Base-by-base conservation (phyloP, 768 basidiomycete species). In the Austroboletus festivus region DNA sequence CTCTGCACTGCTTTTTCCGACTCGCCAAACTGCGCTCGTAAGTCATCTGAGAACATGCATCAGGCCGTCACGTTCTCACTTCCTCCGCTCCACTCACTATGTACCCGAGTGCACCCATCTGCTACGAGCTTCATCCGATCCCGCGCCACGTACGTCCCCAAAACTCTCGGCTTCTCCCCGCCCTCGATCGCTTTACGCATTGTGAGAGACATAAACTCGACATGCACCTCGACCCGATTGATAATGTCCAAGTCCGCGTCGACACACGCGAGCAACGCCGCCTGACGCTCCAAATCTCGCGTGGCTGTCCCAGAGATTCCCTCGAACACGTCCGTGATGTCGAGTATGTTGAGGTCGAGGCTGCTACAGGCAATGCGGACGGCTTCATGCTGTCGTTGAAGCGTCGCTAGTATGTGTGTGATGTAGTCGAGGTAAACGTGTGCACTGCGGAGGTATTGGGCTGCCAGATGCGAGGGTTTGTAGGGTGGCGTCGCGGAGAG, bases 121-220 rank as follows among this genome's bases (percentile, higher is more conserved):
- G 81, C 86, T 1, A 93, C 89, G 61, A 86, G 79, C 57, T 73
- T 77, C 89, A 93, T 93, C 70, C 84, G 89, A 42, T 73, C 78
- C 54, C 74, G 77, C 15, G 85, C 85, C 21, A 93, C 88, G 64
- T 91, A 93, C 62, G 89, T 88, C 11, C 84, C 87, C 34, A 93
- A 65, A 11, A 84, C 86, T 38, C 89, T 74, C 13, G 77, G 77
- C 46, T 72, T 77, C 47, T 82, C 83, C 3, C 87, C 89, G 0
- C 77, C 73, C 49, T 89, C 86, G 38, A 89, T 86, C 3, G 85
- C 81, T 55, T 75, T 82, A 30, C 85, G 74, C 43, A 83, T 79
- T 2, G 79, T 70, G 7, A 76, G 71, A 15, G 85, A 87, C 67
- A 90, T 70, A 54, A 92, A 91, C 48, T 90, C 87, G 45, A 75